These are phyloP conservation scores for Diphasiastrum complanatum DNA, from an alignment of 83 land plant species.

Conservation along the genomic window DNA sequence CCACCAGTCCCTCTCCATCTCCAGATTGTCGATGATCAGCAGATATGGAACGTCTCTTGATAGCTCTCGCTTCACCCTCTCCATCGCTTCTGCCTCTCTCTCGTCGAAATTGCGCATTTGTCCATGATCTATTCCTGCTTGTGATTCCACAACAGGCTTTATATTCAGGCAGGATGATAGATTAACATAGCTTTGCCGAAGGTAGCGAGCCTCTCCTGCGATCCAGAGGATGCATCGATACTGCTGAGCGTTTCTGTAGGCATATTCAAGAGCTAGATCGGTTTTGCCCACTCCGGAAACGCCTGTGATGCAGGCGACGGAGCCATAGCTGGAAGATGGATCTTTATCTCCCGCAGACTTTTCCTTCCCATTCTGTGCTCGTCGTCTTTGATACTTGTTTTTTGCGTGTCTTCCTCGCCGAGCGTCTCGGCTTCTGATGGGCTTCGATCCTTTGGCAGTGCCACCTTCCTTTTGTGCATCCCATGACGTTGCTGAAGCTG, in stretches of 20 bases:
- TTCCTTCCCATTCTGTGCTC: too few species aligned
- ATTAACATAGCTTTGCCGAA: constrained; percentile 73
- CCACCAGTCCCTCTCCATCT: constrained; percentile 82
- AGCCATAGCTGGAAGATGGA: too few species aligned
- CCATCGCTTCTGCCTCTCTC: constrained; percentile 67
- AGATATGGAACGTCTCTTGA: constrained; percentile 68
- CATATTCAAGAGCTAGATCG: constrained; percentile 77
- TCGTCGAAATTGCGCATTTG: constrained; percentile 62
- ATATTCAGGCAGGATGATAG: constrained; percentile 50
- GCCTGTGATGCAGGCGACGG: constrained; percentile 61
- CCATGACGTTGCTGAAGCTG: too few species aligned
- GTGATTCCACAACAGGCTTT: constrained; percentile 63
- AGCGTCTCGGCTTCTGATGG: too few species aligned
- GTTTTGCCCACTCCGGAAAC: constrained; percentile 74
- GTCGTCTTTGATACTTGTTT: too few species aligned
- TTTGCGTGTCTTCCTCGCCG: too few species aligned
- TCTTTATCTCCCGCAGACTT: too few species aligned
- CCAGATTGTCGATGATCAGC: constrained; percentile 76
- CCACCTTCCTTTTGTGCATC: too few species aligned
- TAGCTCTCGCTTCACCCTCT: constrained; percentile 68
- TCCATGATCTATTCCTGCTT: constrained; percentile 41
- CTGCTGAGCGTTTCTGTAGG: constrained; percentile 65
- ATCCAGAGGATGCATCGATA: constrained; percentile 83
- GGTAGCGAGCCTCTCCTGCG: constrained; percentile 69
- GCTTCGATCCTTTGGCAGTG: too few species aligned